phyloP scores from a whole-genome alignment of 2,329 filamentous ascomycete species.

The Claviceps cyperi region DNA sequence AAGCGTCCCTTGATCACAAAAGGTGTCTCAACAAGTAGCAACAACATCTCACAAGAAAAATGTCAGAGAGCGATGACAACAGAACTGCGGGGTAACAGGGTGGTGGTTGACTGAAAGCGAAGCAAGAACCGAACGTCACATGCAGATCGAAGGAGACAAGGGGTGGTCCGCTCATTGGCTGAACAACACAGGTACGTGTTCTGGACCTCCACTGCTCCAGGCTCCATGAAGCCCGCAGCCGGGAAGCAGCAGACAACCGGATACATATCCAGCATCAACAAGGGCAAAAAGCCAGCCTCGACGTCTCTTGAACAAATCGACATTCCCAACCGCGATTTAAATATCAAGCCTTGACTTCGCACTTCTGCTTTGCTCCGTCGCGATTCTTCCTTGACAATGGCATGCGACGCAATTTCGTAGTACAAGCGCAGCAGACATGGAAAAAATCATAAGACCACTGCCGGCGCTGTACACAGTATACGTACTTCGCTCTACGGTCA shows the following conservation, averaged over 20 bases:
- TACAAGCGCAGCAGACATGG: slow-evolving; percentile 19
- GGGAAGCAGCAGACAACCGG: not conserved
- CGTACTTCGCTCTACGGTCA: slow-evolving; percentile 69
- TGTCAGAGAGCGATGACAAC: too few species aligned
- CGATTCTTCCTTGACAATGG: not conserved
- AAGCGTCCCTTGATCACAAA: too few species aligned
- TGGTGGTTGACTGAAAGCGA: too few species aligned
- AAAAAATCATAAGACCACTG: slow-evolving; percentile 40
- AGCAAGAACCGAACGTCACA: too few species aligned
- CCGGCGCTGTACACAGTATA: slow-evolving; percentile 91
- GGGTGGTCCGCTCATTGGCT: not conserved
- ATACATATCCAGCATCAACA: not conserved
- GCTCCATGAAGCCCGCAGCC: not conserved
- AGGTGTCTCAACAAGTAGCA: too few species aligned
- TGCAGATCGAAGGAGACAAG: too few species aligned
- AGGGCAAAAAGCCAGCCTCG: not conserved
- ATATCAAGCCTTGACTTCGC: not conserved
- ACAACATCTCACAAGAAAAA: too few species aligned
- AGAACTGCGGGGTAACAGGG: too few species aligned
- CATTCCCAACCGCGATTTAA: not conserved
- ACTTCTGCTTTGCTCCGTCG: not conserved
- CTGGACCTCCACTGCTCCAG: too few species aligned
- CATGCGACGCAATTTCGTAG: not conserved
- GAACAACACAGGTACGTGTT: too few species aligned
- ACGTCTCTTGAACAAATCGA: not conserved